Conservation (phyloP, 2,329 filamentous ascomycete genomes). For the Colletotrichum scovillei region DNA sequence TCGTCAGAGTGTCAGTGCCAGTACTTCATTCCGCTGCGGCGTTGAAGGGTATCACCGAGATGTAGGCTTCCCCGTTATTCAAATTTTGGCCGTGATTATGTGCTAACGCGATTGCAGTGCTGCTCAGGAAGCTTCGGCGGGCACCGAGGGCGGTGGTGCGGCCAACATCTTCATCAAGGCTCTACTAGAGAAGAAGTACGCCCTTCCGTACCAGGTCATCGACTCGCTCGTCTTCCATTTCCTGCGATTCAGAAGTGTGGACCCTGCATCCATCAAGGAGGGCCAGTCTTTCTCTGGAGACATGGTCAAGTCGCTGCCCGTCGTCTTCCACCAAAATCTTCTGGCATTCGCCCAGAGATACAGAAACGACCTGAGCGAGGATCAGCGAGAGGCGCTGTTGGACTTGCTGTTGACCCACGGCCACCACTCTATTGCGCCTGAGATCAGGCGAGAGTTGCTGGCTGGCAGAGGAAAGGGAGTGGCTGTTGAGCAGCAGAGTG, state of each 20-base stretch:
- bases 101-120: constrained; percentile 52
- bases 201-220: constrained; percentile 92
- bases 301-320: constrained; percentile 76
- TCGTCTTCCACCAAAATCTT: constrained; percentile 96
- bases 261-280: constrained; percentile 66
- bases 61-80: constrained; percentile 49
- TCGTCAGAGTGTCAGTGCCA: constrained; percentile 86
- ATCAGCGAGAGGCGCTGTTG: constrained; percentile 89
- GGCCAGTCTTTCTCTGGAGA: constrained; percentile 59
- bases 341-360: constrained; percentile 94
- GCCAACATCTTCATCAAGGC: constrained; percentile 96
- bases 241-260: constrained; percentile 82
- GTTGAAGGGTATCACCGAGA: constrained; percentile 91
- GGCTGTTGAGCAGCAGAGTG: constrained; percentile 67
- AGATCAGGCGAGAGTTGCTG: constrained; percentile 88
- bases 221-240: constrained; percentile 98
- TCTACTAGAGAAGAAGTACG: constrained; percentile 96
- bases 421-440: constrained; percentile 89
- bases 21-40: constrained; percentile 94
- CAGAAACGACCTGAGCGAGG: constrained; percentile 94
- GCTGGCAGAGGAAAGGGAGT: constrained; percentile 89
- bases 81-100: too few relatives aligned
- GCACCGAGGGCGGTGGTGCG: constrained; percentile 87
- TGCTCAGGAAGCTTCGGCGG: constrained; percentile 85
- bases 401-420: constrained; percentile 88